phyloP scores from a whole-genome alignment of 2,329 filamentous ascomycete genomes.

The Pleurostoma richardsiae region DNA sequence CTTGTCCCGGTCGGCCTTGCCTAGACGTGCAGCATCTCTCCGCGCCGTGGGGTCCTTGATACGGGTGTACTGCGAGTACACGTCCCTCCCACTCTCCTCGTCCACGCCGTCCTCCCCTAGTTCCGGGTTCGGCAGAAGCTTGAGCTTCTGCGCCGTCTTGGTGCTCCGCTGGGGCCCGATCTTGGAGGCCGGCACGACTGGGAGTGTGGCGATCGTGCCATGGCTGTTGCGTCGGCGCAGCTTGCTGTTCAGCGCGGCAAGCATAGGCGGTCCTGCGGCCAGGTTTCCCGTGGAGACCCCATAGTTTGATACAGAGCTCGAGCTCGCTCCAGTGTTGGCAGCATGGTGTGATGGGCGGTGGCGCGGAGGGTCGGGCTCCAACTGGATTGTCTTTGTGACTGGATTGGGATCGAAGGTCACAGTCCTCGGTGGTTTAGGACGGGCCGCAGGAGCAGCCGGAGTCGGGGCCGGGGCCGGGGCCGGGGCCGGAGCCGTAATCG shows the following conservation, averaged over 20 bases:
- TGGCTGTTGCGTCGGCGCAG: conserved; percentile 82
- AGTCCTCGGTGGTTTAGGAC: conserved; percentile 48
- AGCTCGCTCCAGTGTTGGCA: conserved; percentile 25
- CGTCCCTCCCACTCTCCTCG: conserved; percentile 88
- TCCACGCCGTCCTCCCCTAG: conserved; percentile 71
- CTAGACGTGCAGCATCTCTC: conserved; percentile 84
- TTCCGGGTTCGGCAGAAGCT: conserved; percentile 89
- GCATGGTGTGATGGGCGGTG: conserved; percentile 17
- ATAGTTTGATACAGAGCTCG: conserved; percentile 24
- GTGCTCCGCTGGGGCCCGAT: conserved; percentile 93
- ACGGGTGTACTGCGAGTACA: conserved; percentile 95
- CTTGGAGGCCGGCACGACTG: conserved; percentile 49
- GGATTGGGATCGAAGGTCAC: conserved; percentile 76
- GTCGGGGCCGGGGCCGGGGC: conserved; percentile 9
- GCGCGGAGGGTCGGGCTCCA: conserved; percentile 27
- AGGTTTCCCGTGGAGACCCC: conserved; percentile 35
- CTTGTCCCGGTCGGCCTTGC: conserved; percentile 85
- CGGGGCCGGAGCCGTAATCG: not conserved
- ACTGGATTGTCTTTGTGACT: conserved; percentile 56
- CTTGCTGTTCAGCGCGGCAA: conserved; percentile 82
- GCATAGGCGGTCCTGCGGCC: conserved; percentile 49
- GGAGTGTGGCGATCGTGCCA: conserved; percentile 41
- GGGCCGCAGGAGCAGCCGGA: conserved; percentile 18
- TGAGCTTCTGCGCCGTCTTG: conserved; percentile 93
- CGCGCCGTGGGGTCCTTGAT: conserved; percentile 95